A percentile compares a stretch with the other conserved stretches of the same genome.
Evolutionary conservation across 257 asterid species (phyloP).

Genomic region (Gentiana macrophylla): DNA sequence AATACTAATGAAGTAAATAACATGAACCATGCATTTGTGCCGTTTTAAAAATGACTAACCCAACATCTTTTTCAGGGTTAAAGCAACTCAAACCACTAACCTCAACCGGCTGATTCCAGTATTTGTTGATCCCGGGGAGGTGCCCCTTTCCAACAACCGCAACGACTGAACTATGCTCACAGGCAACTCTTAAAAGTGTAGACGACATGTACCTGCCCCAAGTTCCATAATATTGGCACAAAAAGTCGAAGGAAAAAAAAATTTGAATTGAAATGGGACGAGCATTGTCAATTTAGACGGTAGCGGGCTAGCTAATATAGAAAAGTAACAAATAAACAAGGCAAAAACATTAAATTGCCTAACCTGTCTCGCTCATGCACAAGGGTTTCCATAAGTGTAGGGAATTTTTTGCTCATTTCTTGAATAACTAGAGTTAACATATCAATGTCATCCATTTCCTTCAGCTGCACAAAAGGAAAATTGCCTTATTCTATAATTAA

Average conservation of each 20-base stretch:
- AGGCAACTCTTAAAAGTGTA: constrained; percentile 47
- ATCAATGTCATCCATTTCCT: constrained; percentile 90
- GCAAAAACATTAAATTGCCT: not conserved
- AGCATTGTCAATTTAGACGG: too few relatives aligned
- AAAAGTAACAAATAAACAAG: too few relatives aligned
- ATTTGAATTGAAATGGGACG: too few relatives aligned
- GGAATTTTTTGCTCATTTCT: constrained; percentile 88
- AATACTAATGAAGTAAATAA: too few relatives aligned
- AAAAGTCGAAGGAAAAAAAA: not conserved
- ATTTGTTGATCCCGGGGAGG: constrained; percentile 62
- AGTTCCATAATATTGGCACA: not conserved
- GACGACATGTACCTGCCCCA: constrained; percentile 76
- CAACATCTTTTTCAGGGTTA: too few relatives aligned
- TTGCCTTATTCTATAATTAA: not conserved
- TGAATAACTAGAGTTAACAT: constrained; percentile 86
- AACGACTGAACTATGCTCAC: constrained; percentile 75
- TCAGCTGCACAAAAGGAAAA: constrained; percentile 47
- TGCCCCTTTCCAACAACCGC: constrained; percentile 97
- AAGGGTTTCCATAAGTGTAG: constrained; percentile 90
- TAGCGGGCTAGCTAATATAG: too few relatives aligned
- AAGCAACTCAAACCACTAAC: constrained; percentile 23
- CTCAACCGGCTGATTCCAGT: constrained; percentile 81
- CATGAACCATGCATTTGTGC: too few relatives aligned
- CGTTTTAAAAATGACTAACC: too few relatives aligned
- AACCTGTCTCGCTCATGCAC: constrained; percentile 93